Base-by-base conservation (phyloP, 345 rosid genomes). In the Eucalyptus albens region DNA sequence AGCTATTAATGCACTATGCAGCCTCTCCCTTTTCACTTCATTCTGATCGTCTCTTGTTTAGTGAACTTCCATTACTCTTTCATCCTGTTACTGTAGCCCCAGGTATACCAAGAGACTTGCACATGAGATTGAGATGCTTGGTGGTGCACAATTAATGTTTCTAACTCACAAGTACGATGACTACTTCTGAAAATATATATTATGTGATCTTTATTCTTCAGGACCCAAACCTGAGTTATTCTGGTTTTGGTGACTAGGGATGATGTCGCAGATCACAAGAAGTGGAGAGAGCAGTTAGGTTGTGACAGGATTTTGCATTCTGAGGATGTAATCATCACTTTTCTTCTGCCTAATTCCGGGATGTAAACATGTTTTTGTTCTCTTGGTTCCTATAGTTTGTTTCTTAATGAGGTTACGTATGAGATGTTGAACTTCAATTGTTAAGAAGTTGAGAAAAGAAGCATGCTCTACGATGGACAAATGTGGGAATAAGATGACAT, bases 221-320 rank as follows among this genome's bases (percentile, higher is more conserved):
- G 51, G 81, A 51, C 55, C 51, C 45, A 33, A 55, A 26, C 31
- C 45, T 53, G 86, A 50, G 91, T 31, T 81, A 40, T 86, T 90
- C 37, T 69, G 26, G 44, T 89, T 92, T 89, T 88, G 51, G 80
- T 93, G 50, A 88, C 85, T 90, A 95, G 97, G 90, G 97, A 95
- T 92, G 97, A 94, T 90, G 91, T 95, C 89, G 97, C 97, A 67
- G 97, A 95, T 91, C 97, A 95, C 91, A 91, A 88, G 88, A 94
- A 92, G 90, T 95, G 97, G 97, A 91, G 95, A 87, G 93, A 91
- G 88, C 90, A 94, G 81, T 90, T 95, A 88, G 90, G 92, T 77
- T 91, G 89, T 90, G 92, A 91, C 40, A 92, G 97, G 90, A 93
- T 95, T 91, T 90, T 95, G 89, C 97, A 95, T 88, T 92, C 93